These are phyloP conservation scores for Triticum urartu DNA, from an alignment of 176 grass and related monocot genomes.

Conservation along the genomic window DNA sequence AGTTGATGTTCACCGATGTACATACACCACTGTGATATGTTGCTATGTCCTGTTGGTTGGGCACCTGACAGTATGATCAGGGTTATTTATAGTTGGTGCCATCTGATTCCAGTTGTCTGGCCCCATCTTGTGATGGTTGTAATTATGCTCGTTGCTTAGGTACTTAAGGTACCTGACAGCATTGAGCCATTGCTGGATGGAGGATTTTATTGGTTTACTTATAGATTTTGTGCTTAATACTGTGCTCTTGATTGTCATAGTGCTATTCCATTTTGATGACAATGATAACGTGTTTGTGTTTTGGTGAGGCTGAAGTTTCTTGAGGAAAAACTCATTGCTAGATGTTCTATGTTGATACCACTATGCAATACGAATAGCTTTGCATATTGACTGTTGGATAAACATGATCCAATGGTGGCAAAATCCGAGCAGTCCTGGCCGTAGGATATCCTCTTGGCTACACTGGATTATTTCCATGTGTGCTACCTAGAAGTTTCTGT, in stretches of 20 bases:
- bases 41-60: not conserved
- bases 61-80: not conserved
- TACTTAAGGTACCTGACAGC: not conserved
- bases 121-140: not conserved
- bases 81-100: not conserved
- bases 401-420: not conserved
- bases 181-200: not conserved
- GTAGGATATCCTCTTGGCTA: not conserved
- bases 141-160: not conserved
- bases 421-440: not conserved
- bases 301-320: not conserved
- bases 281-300: not conserved
- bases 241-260: not conserved
- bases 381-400: not conserved
- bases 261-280: not conserved
- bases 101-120: not conserved
- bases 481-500: not conserved
- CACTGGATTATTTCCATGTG: not conserved
- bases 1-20: conserved; percentile 22
- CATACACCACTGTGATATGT: not conserved
- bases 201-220: not conserved
- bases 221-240: not conserved
- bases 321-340: not conserved
- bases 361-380: not conserved
- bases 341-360: not conserved